A percentile compares a stretch with the other conserved stretches of the same genome.
Evolutionary conservation across 345 rosid species (phyloP).

Genomic region (Rubroshorea leprosula): DNA sequence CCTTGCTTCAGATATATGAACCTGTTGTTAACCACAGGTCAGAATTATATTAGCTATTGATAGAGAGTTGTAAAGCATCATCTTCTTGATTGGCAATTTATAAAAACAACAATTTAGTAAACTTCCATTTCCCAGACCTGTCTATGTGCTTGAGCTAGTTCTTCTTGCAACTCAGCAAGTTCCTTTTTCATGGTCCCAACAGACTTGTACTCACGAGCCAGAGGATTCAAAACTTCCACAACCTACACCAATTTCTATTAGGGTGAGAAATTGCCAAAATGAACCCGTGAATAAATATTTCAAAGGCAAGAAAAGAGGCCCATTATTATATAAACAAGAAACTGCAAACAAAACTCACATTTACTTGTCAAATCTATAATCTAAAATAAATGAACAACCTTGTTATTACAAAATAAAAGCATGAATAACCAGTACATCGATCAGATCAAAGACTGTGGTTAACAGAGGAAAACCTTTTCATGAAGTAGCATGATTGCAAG

Average conservation of each 20-base stretch:
- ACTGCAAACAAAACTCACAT: not conserved
- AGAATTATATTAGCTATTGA: constrained; percentile 6
- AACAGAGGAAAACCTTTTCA: constrained; percentile 59
- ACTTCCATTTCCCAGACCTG: constrained; percentile 44
- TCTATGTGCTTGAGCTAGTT: constrained; percentile 72
- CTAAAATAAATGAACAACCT: not conserved
- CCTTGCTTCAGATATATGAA: constrained; percentile 96
- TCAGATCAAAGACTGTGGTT: not conserved
- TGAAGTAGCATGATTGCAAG: constrained; percentile 89
- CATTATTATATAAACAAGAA: not conserved
- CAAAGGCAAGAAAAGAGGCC: not conserved
- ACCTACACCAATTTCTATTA: constrained; percentile 40
- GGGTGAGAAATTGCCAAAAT: constrained; percentile 10
- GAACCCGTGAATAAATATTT: constrained; percentile 11
- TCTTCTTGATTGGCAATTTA: no score
- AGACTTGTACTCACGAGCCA: constrained; percentile 96
- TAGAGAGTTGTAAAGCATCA: no score
- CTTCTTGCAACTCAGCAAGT: constrained; percentile 83
- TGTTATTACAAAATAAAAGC: not conserved
- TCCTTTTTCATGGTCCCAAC: constrained; percentile 88
- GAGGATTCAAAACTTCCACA: constrained; percentile 91
- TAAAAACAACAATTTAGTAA: not conserved
- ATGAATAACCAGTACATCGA: not conserved
- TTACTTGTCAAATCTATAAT: not conserved
- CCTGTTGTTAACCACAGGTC: constrained; percentile 42